phyloP scores from a whole-genome alignment of 345 rosid species.

The Salix dunnii region DNA sequence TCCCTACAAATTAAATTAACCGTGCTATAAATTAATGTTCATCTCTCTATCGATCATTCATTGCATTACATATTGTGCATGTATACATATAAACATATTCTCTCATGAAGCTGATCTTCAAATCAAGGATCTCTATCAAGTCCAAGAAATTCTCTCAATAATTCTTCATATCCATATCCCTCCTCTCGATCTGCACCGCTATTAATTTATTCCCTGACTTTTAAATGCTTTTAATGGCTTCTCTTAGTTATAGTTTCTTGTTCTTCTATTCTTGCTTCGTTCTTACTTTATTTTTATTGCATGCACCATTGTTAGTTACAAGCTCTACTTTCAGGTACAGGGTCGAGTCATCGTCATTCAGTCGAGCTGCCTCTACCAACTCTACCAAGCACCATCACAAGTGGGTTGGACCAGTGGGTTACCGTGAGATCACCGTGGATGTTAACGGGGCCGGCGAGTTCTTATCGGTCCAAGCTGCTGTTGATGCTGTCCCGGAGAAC shows the following conservation, averaged over 20 bases:
- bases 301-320: conserved; percentile 30
- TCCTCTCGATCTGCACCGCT: neutral
- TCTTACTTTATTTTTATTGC: conserved; percentile 24
- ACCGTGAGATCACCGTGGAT: conserved; percentile 64
- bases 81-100: neutral
- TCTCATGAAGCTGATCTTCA: neutral
- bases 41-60: neutral
- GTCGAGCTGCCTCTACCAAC: conserved; percentile 21
- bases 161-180: conserved; percentile 11
- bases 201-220: conserved; percentile 7
- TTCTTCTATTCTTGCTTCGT: conserved; percentile 15
- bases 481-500: conserved; percentile 62
- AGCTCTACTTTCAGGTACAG: conserved; percentile 26
- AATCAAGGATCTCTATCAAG: neutral
- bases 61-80: neutral
- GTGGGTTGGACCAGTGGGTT: conserved; percentile 81
- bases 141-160: neutral
- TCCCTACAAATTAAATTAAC: neutral
- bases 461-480: conserved; percentile 79
- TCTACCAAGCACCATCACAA: conserved; percentile 41
- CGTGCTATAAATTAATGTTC: neutral
- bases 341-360: conserved; percentile 2
- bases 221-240: conserved; percentile 34
- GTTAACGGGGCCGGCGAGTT: conserved; percentile 55
- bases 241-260: conserved; percentile 17